These are phyloP conservation scores for Linnemannia schmuckeri DNA, from an alignment of 192 early-diverging fungal species.

Conservation along the genomic window DNA sequence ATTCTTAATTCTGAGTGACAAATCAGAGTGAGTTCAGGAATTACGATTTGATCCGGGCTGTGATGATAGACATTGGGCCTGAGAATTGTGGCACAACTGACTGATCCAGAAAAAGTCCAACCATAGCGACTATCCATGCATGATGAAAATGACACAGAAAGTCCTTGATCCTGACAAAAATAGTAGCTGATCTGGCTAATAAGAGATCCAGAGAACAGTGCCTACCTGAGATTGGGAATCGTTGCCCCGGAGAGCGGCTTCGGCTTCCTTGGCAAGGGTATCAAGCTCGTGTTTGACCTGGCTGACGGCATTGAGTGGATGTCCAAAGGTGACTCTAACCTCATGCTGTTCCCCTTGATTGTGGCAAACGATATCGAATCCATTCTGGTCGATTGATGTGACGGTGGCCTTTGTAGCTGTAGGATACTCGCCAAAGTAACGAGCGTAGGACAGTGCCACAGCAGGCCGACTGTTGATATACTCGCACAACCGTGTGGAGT, in stretches of 20 bases:
- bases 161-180: background rate
- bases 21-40: no score
- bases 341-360: slow-evolving; percentile 30
- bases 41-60: no score
- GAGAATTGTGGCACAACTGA: no score
- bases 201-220: background rate
- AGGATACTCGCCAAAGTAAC: slow-evolving; percentile 51
- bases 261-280: slow-evolving; percentile 44
- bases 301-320: slow-evolving; percentile 36
- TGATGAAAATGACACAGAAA: no score
- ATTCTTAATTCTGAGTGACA: no score
- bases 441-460: slow-evolving; percentile 37
- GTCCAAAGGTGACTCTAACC: slow-evolving; percentile 40
- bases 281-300: slow-evolving; percentile 39
- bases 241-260: slow-evolving; percentile 25
- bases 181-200: background rate
- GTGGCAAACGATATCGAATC: slow-evolving; percentile 28
- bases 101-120: no score
- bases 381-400: slow-evolving; percentile 32
- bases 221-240: slow-evolving; percentile 26
- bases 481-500: slow-evolving; percentile 21
- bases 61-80: no score
- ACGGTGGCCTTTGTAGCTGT: slow-evolving; percentile 21
- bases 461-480: slow-evolving; percentile 40
- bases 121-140: no score